These are phyloP conservation scores for Lithohypha guttulata DNA, from an alignment of 2,329 filamentous ascomycete genomes.

Conservation along the genomic window DNA sequence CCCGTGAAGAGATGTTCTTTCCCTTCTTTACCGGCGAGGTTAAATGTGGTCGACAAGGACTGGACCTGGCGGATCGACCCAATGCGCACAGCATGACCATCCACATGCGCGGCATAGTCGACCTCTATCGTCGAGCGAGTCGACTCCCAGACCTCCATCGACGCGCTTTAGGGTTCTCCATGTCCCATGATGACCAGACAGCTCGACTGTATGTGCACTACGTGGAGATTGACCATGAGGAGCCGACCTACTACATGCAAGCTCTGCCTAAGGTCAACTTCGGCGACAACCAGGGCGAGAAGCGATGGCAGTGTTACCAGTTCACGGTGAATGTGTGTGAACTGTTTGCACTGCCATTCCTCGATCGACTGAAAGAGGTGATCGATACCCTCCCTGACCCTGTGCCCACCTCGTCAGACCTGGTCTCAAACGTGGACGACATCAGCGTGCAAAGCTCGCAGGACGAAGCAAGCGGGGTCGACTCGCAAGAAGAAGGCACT, in stretches of 20 bases:
- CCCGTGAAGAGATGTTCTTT: slow-evolving; percentile 33
- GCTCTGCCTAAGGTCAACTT: slow-evolving; percentile 27
- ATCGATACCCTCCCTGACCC: slow-evolving; percentile 11
- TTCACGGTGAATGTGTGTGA: slow-evolving; percentile 30
- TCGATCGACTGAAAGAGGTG: slow-evolving; percentile 7
- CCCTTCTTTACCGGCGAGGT: slow-evolving; percentile 42
- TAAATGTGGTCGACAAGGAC: slow-evolving; percentile 32
- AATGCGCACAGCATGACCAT: slow-evolving; percentile 24
- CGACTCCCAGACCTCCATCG: slow-evolving; percentile 8
- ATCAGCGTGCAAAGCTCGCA: slow-evolving; percentile 10
- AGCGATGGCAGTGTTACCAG: slow-evolving; percentile 28
- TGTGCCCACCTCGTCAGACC: neutral
- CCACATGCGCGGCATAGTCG: slow-evolving; percentile 27
- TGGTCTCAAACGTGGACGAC: slow-evolving; percentile 7
- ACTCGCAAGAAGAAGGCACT: slow-evolving; percentile 10
- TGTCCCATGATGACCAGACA: slow-evolving; percentile 12
- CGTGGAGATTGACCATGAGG: slow-evolving; percentile 9
- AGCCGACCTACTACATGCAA: slow-evolving; percentile 18
- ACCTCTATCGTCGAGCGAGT: slow-evolving; percentile 26
- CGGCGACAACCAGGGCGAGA: slow-evolving; percentile 23
- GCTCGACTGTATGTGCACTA: slow-evolving; percentile 12
- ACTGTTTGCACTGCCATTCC: slow-evolving; percentile 15
- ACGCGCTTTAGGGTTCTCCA: slow-evolving; percentile 11
- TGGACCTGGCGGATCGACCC: slow-evolving; percentile 24
- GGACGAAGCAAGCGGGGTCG: slow-evolving; percentile 7